These are phyloP conservation scores for Xylariomycetidae sp. DNA, from an alignment of 2,329 filamentous ascomycete species.

Conservation along the genomic window DNA sequence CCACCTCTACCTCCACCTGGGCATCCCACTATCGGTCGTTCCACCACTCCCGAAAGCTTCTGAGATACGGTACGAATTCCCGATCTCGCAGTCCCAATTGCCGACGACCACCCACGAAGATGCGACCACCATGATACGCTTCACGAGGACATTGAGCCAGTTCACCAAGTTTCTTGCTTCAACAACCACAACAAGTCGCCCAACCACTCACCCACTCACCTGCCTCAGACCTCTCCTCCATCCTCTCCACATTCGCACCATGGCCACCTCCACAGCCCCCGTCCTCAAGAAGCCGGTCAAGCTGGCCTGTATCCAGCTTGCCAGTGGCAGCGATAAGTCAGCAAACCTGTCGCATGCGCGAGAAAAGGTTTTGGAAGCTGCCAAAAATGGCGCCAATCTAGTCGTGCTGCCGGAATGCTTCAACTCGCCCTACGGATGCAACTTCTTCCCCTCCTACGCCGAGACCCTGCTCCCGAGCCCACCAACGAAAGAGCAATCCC, in stretches of 20 bases:
- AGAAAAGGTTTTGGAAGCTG: constrained; percentile 77
- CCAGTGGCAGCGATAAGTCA: constrained; percentile 76
- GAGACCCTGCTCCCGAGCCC: constrained; percentile 79
- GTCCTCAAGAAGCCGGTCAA: constrained; percentile 73
- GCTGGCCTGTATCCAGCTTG: constrained; percentile 76
- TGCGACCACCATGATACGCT: constrained; percentile 21
- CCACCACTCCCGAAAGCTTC: too few relatives aligned
- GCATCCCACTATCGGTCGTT: too few relatives aligned
- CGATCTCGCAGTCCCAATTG: constrained; percentile 19
- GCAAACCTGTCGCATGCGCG: constrained; percentile 79
- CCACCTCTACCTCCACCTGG: too few relatives aligned
- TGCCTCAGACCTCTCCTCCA: constrained; percentile 10
- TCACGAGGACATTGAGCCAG: constrained; percentile 16
- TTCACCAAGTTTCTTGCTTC: constrained; percentile 9
- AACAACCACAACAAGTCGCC: too few relatives aligned
- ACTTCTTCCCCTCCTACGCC: constrained; percentile 88
- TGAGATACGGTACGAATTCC: too few relatives aligned
- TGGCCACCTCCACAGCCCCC: constrained; percentile 25
- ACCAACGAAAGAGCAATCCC: constrained; percentile 64
- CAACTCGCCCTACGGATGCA: constrained; percentile 92
- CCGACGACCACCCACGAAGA: constrained; percentile 8
- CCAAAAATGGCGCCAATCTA: constrained; percentile 70
- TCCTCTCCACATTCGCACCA: constrained; percentile 13
- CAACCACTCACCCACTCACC: too few relatives aligned
- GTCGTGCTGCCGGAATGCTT: constrained; percentile 97